Conservation (phyloP, 2,329 filamentous ascomycete species). For the Colletotrichum orchidophilum region DNA sequence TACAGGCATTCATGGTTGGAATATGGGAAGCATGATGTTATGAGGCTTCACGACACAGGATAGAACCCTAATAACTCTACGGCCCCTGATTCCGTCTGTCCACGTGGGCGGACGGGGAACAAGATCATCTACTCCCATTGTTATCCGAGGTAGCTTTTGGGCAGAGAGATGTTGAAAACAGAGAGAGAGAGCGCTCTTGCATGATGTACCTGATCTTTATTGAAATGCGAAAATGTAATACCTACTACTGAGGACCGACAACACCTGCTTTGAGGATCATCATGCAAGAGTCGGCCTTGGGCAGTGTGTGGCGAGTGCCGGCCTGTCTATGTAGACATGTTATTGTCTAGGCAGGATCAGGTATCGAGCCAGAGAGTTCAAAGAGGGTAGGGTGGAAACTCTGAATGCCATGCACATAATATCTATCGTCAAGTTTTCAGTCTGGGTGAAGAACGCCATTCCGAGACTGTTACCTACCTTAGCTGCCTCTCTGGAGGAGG, state of each 20-base stretch:
- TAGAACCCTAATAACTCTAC: conserved; percentile 8
- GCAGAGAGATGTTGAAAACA: neutral
- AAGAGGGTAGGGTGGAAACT: too few species aligned
- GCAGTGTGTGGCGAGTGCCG: neutral
- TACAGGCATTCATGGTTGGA: conserved; percentile 1
- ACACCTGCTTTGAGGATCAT: neutral
- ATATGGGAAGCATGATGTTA: conserved; percentile 17
- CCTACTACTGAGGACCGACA: neutral
- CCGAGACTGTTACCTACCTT: too few species aligned
- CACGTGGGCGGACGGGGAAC: neutral
- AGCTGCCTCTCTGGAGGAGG: too few species aligned
- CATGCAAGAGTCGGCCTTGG: neutral
- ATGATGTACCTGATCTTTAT: neutral
- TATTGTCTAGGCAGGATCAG: too few species aligned
- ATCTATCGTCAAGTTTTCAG: too few species aligned
- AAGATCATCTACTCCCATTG: neutral
- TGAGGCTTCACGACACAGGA: conserved; percentile 22
- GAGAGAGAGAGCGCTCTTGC: neutral
- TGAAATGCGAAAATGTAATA: neutral
- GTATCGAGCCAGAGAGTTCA: too few species aligned
- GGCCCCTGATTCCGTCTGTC: neutral
- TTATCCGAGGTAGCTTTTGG: neutral
- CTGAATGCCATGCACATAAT: too few species aligned
- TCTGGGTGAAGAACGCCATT: too few species aligned
- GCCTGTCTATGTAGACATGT: too few species aligned